Evolutionary conservation across 108 stramenopile genomes (phyloP), one percentile per base, ranked within the genome.

Genomic region (Pseudonitzschia pungens): DNA sequence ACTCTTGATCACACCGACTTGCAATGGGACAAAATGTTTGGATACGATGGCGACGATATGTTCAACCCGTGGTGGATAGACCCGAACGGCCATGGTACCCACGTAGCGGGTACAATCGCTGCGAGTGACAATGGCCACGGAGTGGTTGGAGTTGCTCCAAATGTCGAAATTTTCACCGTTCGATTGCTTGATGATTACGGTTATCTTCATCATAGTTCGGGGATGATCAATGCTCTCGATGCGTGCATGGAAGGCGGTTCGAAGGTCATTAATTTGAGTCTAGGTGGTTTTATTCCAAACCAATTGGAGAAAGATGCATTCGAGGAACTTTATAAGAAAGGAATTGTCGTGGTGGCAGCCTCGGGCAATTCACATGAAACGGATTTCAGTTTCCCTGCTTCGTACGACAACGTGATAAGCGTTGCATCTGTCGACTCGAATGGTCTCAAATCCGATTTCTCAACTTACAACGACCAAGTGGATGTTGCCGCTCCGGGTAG

Each of bases 401-500:
- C 72, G 5, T 89, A 87, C 65, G 40, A 32, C 15, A 24, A 73
- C 26, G 83, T 89, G 14, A 76, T 89, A 41, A 76, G 74, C 54
- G 86, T 89, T 11, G 78, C 75, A 6, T 81, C 83, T 11, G 76
- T 84, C 18, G 78, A 87, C 66, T 4, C 44, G 24, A 33, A 78
- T 20, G 71, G 72, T 27, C 33, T 56, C 16, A 28, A 66, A 24
- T 80, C 86, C 18, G 28, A 58, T 15, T 87, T 87, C 63, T 80
- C 83, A 26, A 80, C 86, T 48, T 67, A 59, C 27, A 87, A 84
- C 40, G 32, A 67, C 51, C 77, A 82, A 51, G 72, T 90, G 22
- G 89, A 90, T 51, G 59, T 90, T 31, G 77, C 81, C 40, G 89
- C 80, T 18, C 89, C 89, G 1, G 89, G 88, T 60, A 62, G n/a